These are phyloP conservation scores for Zelopaecilomyces penicillatus DNA, from an alignment of 2,329 filamentous ascomycete species.

Conservation along the genomic window DNA sequence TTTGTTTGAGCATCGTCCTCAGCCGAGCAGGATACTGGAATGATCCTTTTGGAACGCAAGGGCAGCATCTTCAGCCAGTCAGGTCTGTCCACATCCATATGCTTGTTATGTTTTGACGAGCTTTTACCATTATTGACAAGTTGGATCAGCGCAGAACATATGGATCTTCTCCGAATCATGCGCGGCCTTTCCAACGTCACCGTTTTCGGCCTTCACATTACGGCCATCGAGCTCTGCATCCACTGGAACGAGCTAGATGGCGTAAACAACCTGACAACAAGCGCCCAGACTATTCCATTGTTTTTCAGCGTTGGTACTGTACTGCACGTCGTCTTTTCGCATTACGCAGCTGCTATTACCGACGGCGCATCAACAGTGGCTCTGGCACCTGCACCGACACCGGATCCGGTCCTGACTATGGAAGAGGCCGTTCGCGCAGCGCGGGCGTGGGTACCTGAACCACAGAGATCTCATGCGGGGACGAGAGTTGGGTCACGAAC, in stretches of 20 bases:
- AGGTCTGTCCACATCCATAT: slow-evolving; percentile 2
- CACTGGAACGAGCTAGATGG: slow-evolving; percentile 23
- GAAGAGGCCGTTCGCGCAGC: neutral
- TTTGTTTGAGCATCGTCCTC: slow-evolving; percentile 14
- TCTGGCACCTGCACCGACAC: neutral
- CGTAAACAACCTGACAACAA: slow-evolving; percentile 16
- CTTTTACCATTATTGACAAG: neutral
- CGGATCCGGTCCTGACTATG: neutral
- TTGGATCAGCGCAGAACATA: slow-evolving; percentile 9
- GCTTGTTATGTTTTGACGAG: neutral
- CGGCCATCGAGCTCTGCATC: slow-evolving; percentile 25
- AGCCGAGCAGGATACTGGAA: slow-evolving; percentile 1
- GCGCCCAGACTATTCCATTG: slow-evolving; percentile 24
- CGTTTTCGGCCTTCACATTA: slow-evolving; percentile 21
- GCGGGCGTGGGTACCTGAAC: neutral
- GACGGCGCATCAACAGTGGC: neutral
- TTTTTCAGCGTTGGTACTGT: slow-evolving; percentile 22
- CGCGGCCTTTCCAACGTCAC: slow-evolving; percentile 15
- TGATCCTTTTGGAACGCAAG: neutral
- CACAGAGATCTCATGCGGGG: neutral
- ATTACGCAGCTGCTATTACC: slow-evolving; percentile 6
- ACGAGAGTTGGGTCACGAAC: slow-evolving; percentile 1
- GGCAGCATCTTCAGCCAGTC: slow-evolving; percentile 11
- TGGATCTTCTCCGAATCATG: slow-evolving; percentile 14
- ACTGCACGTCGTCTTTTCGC: slow-evolving; percentile 17